These are phyloP conservation scores for Capsicum pubescens DNA, from an alignment of 257 asterid species.

Conservation along the genomic window DNA sequence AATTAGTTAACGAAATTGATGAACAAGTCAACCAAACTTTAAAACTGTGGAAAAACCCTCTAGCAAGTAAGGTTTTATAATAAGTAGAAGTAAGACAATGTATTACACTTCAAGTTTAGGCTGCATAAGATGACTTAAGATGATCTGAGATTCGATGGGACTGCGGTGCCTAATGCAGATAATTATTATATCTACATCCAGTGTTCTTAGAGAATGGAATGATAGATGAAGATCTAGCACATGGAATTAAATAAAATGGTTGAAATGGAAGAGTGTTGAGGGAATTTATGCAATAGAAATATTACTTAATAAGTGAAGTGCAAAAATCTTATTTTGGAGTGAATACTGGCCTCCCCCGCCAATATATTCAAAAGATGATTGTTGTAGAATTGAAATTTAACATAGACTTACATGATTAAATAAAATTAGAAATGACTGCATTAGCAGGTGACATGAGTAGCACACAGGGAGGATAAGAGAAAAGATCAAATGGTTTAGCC, in stretches of 20 bases:
- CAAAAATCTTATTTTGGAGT: no score
- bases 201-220: background rate
- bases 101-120: background rate
- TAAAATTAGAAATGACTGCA: background rate
- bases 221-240: background rate
- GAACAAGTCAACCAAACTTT: no score
- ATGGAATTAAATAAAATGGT: no score
- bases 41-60: no score
- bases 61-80: background rate
- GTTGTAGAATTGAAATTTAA: background rate
- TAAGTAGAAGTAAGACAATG: no score
- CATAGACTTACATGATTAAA: background rate
- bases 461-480: background rate
- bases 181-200: background rate
- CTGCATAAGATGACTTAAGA: background rate
- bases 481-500: no score
- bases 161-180: background rate
- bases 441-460: background rate
- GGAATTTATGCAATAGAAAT: background rate
- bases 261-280: background rate
- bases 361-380: background rate
- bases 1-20: no score
- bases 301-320: no score
- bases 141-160: background rate
- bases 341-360: background rate